Conservation (phyloP, 108 stramenopile genomes). For the Fistulifera pelliculosa region DNA sequence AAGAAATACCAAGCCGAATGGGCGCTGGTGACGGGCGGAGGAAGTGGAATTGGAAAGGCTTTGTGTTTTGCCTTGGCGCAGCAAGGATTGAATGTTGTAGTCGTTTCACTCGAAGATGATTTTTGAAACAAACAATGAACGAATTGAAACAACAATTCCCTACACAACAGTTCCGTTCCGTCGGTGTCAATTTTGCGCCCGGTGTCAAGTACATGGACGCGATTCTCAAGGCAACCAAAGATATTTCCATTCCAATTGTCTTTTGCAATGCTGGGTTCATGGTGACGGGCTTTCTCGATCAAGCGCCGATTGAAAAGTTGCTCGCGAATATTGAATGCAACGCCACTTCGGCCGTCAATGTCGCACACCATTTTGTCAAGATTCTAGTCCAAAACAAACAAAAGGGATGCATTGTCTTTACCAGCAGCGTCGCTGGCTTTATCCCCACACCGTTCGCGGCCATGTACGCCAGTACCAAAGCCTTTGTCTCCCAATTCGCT, state of each 20-base stretch:
- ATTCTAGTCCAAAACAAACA: constrained; percentile 59
- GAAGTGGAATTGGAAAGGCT: constrained; percentile 92
- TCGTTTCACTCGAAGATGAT: constrained; percentile 90
- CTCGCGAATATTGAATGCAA: constrained; percentile 97
- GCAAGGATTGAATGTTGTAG: constrained; percentile 93
- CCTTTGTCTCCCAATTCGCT: constrained; percentile 92
- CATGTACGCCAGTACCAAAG: constrained; percentile 98
- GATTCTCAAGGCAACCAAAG: constrained; percentile 80
- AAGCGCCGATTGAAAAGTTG: constrained; percentile 77
- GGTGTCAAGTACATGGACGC: constrained; percentile 80
- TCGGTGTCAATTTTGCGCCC: constrained; percentile 82
- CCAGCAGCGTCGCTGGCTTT: constrained; percentile 93
- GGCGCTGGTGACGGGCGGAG: constrained; percentile 94
- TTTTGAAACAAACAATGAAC: constrained; percentile 84
- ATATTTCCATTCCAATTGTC: constrained; percentile 78
- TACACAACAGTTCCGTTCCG: constrained; percentile 75
- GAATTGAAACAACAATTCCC: constrained; percentile 71
- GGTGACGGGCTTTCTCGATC: constrained; percentile 97
- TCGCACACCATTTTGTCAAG: constrained; percentile 91
- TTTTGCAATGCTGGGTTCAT: constrained; percentile 99
- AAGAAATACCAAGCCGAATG: constrained; percentile 77
- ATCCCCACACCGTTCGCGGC: constrained; percentile 97
- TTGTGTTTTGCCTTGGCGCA: constrained; percentile 84
- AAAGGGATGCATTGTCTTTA: constrained; percentile 93
- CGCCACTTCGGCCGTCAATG: constrained; percentile 86